phyloP scores from a whole-genome alignment of 2,329 filamentous ascomycete genomes.

The Aspergillus ochraceus region DNA sequence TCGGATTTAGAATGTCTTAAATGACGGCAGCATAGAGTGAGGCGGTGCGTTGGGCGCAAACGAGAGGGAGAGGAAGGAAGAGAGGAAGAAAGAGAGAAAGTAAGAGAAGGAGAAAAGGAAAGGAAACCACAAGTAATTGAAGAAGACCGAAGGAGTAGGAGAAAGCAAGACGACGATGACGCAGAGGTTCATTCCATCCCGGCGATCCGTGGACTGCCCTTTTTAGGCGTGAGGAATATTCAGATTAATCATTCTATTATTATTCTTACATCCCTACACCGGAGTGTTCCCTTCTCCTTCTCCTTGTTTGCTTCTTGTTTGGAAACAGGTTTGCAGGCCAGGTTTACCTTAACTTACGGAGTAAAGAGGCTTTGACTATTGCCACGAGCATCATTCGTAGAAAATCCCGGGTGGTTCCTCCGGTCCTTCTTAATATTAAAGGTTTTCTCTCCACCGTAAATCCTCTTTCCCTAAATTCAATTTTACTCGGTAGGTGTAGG shows the following conservation, averaged over 20 bases:
- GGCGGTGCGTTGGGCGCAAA: not conserved
- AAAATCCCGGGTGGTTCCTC: not conserved
- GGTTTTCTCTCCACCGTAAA: not conserved
- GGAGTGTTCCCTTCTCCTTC: no score
- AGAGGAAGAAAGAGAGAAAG: not conserved
- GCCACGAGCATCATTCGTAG: not conserved
- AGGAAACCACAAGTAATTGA: not conserved
- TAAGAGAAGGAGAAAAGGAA: not conserved
- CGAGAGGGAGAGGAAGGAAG: not conserved
- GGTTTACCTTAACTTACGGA: no score
- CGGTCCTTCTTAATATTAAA: not conserved
- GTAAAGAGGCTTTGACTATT: not conserved
- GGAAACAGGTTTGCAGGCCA: not conserved
- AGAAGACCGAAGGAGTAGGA: not conserved
- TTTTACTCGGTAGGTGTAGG: not conserved
- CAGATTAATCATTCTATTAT: not conserved
- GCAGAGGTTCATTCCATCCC: conserved; percentile 6
- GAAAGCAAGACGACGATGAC: conserved; percentile 6
- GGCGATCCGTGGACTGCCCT: conserved; percentile 5
- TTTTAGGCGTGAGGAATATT: not conserved
- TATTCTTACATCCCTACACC: not conserved
- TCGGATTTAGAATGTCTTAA: not conserved
- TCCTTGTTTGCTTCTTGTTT: not conserved
- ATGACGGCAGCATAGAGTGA: not conserved
- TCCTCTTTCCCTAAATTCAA: no score